Base-by-base conservation (phyloP, 1,139 yeast genomes). In the Yamadazyma jaroonii region DNA sequence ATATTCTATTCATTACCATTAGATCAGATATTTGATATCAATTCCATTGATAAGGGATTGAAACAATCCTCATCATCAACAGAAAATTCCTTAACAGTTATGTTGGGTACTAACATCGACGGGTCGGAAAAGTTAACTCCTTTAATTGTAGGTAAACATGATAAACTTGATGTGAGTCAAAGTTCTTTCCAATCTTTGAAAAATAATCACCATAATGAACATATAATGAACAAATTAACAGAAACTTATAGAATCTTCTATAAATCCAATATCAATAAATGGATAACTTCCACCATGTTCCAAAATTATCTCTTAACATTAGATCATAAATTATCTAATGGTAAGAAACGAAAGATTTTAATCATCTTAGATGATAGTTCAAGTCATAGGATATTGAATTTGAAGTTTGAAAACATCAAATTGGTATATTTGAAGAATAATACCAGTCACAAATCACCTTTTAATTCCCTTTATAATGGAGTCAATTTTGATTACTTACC, bases 241-340 rank as follows among this genome's bases (percentile, higher is more conserved):
- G 73, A 72, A 33, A 65, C 64, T 25, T 77, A 77, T 51, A 74
- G 75, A 21, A 61, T 81, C 8, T 64, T 72, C 15, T 80, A 79
- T 56, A 79, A 78, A 46, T 75, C 81, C 37, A 80, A 81, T 47
- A 67, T 74, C 36, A 78, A 77, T 55, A 77, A 79, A 41, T 79
- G 85, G 84, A 62, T 81, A 27, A 80, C 86, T 2, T 74, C 83
- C n/a, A 74, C 79, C 27, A 61, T 79, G 59, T 79, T 81, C 48
- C 82, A 80, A 46, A 79, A 79, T 48, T 81, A 83, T 70, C 54
- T 81, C 20, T 62, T 77, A 3, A 67, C 79, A 6, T 59, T 81
- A 52, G 86, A 81, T 46, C 83, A 79, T 49, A 71, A 82, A 46
- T 49, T 71, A 8, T 52, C 62, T 9, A 58, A 70, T 37, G 61